Percentiles rank a stretch among this genome's conserved stretches.
Evolutionary conservation across 257 asterid species (phyloP).

Genomic region (Buddleja alternifolia): DNA sequence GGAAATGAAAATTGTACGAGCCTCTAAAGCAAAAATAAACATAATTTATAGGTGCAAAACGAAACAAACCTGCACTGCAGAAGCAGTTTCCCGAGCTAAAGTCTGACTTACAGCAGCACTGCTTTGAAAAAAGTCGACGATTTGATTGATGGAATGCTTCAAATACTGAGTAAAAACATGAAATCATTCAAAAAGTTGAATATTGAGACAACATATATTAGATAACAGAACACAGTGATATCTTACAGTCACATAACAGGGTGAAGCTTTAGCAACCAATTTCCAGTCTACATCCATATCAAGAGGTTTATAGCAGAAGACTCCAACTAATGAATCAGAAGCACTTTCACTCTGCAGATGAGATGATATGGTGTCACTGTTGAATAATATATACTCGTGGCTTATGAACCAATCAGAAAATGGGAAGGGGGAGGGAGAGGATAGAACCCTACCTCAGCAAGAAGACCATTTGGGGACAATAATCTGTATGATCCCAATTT

Average conservation of each 20-base stretch:
- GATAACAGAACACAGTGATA: slow-evolving; percentile 29
- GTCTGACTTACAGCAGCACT: slow-evolving; percentile 83
- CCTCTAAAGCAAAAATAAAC: slow-evolving; percentile 8
- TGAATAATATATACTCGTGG: slow-evolving; percentile 6
- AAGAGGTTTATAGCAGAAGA: slow-evolving; percentile 87
- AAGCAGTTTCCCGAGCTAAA: slow-evolving; percentile 93
- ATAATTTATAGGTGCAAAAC: slow-evolving; percentile 24
- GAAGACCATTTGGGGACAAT: slow-evolving; percentile 89
- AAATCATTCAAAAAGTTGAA: slow-evolving; percentile 20
- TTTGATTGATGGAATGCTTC: slow-evolving; percentile 85
- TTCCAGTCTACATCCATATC: slow-evolving; percentile 92
- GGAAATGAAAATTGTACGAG: background rate
- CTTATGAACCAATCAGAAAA: slow-evolving; percentile 18
- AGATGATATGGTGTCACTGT: slow-evolving; percentile 15
- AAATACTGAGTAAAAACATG: slow-evolving; percentile 63
- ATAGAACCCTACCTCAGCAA: slow-evolving; percentile 66
- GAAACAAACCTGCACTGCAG: slow-evolving; percentile 87
- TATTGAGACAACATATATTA: slow-evolving; percentile 11
- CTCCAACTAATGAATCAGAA: slow-evolving; percentile 80
- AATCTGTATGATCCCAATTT: slow-evolving; percentile 93
- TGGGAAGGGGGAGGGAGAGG: slow-evolving; percentile 6
- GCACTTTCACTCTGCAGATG: slow-evolving; percentile 81
- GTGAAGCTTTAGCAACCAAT: slow-evolving; percentile 92
- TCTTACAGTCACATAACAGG: slow-evolving; percentile 92
- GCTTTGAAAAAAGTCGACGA: slow-evolving; percentile 77